phyloP scores from a whole-genome alignment of 1,139 yeast genomes.

The Saccharomyces hybrid region DNA sequence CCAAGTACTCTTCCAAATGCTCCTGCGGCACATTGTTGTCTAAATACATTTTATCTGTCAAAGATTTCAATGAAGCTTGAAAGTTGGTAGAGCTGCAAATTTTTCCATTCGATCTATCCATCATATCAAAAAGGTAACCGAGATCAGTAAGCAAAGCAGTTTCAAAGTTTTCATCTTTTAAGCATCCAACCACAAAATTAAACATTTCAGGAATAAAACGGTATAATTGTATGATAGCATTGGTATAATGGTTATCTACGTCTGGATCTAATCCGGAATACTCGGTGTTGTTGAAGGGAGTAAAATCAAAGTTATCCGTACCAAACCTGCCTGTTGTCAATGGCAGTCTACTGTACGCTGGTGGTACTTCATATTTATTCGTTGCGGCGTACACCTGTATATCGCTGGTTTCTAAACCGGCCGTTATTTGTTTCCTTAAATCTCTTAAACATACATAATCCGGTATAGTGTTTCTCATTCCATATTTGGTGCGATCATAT shows the following conservation, averaged over 20 bases:
- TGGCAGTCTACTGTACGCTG: constrained; percentile 66
- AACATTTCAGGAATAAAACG: constrained; percentile 68
- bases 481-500: constrained; percentile 51
- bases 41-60: constrained; percentile 40
- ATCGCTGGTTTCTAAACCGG: constrained; percentile 14
- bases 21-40: constrained; percentile 40
- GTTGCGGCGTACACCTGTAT: constrained; percentile 23
- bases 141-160: constrained; percentile 61
- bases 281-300: constrained; percentile 64
- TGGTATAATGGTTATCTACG: constrained; percentile 72
- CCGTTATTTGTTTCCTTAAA: constrained; percentile 34
- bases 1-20: constrained; percentile 33
- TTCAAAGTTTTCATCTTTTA: constrained; percentile 50
- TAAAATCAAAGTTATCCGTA: constrained; percentile 89
- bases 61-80: constrained; percentile 42
- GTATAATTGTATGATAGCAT: constrained; percentile 75
- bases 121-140: constrained; percentile 89
- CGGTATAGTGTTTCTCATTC: constrained; percentile 43
- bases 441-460: constrained; percentile 62
- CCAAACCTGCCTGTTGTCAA: constrained; percentile 87
- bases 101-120: constrained; percentile 68
- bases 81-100: constrained; percentile 42
- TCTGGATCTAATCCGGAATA: constrained; percentile 85
- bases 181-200: constrained; percentile 50
- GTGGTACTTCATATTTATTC: constrained; percentile 45